phyloP scores from a whole-genome alignment of 2,329 filamentous ascomycete species.

The Volutella citrinella region DNA sequence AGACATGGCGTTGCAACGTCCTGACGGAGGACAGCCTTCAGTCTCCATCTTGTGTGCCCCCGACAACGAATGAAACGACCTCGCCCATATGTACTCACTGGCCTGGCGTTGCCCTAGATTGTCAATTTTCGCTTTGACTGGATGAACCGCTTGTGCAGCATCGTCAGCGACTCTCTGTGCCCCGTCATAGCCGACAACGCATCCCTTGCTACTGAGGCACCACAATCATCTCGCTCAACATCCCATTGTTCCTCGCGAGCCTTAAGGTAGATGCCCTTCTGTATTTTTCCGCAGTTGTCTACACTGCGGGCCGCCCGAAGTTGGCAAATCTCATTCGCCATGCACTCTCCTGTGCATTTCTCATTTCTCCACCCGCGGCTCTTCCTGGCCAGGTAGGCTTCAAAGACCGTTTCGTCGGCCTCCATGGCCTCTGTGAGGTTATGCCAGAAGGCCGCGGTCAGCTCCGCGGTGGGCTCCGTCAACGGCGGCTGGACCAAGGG shows the following conservation, averaged over 20 bases:
- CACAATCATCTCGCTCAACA: conserved; percentile 27
- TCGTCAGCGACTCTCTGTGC: conserved; percentile 21
- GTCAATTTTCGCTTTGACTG: no score
- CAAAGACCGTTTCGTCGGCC: conserved; percentile 39
- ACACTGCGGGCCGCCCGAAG: conserved; percentile 50
- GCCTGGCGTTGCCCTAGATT: no score
- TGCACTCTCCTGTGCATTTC: conserved; percentile 42
- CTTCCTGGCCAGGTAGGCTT: conserved; percentile 45
- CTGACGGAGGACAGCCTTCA: no score
- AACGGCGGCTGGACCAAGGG: conserved; percentile 40
- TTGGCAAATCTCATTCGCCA: conserved; percentile 46
- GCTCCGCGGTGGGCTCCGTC: conserved; percentile 35
- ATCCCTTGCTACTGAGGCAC: conserved; percentile 24
- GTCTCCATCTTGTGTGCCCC: no score
- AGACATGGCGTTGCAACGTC: no score
- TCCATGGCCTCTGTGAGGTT: conserved; percentile 50
- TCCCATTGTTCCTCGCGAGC: conserved; percentile 26
- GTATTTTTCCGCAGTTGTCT: conserved; percentile 46
- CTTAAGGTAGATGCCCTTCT: conserved; percentile 30
- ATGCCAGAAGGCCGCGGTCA: conserved; percentile 59
- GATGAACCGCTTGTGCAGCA: conserved; percentile 18
- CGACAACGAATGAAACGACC: no score
- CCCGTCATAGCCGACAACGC: conserved; percentile 24
- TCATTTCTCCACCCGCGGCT: conserved; percentile 42
- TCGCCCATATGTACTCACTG: no score